Evolutionary conservation across 169 alveolate genomes (phyloP).

Genomic region (Plasmodium gonderi): DNA sequence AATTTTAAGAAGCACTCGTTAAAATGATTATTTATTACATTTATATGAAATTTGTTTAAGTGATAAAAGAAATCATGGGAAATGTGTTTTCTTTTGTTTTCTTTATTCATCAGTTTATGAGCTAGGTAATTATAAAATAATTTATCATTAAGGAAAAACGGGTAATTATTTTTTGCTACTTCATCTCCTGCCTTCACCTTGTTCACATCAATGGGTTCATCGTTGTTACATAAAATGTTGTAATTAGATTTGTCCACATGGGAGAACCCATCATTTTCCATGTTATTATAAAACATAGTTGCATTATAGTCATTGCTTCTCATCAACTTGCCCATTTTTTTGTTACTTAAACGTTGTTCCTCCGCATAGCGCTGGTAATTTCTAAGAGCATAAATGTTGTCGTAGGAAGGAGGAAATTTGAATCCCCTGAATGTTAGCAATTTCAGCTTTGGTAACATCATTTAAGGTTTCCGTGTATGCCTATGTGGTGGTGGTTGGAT

Average conservation of each 20-base stretch:
- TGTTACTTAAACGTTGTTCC: neutral
- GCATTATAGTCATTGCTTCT: neutral
- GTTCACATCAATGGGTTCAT: neutral
- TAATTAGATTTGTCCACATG: neutral
- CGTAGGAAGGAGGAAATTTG: neutral
- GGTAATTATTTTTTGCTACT: neutral
- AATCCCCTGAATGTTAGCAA: neutral
- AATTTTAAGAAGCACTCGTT: conserved; percentile 10
- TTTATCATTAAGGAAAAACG: conserved; percentile 31
- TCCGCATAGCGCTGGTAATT: neutral
- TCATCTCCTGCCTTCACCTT: neutral
- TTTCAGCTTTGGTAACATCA: neutral
- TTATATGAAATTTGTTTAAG: conserved; percentile 35
- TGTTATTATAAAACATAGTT: neutral
- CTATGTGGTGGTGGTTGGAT: too few relatives aligned
- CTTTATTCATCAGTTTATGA: neutral
- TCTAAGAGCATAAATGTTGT: neutral
- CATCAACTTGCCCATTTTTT: neutral
- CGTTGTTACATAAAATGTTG: neutral
- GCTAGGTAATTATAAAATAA: conserved; percentile 26
- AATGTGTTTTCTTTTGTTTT: neutral
- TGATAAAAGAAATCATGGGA: conserved; percentile 56
- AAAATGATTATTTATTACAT: conserved; percentile 16
- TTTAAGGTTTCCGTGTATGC: neutral
- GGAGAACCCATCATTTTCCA: neutral